Base-by-base conservation (phyloP, 2,329 filamentous ascomycete genomes). In the Neurospora sp. region DNA sequence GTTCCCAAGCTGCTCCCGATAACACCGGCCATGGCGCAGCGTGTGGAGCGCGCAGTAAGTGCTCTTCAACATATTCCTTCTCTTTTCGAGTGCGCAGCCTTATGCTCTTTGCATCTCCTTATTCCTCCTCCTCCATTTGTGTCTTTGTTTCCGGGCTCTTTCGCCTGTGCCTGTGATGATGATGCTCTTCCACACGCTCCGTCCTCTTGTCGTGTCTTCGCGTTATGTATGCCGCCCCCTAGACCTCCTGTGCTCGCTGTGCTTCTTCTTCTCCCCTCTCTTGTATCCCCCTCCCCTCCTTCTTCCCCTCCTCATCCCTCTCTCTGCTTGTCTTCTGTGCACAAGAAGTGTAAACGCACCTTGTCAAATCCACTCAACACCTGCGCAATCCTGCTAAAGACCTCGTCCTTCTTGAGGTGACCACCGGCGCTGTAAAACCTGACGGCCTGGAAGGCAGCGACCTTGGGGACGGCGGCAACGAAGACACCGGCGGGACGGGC, bases 311-410 rank as follows among this genome's bases (percentile, higher is more conserved):
- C 23, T 46, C 8, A 10, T 19, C n/a, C 38, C 37, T 6, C 67
- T 12, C 37, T 6, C 67, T 12, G 17, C 65, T 52, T 28, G 8
- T 37, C 8, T 6, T 8, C 1, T 17, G 62, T 36, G 37, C 12
- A 38, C 1, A 15, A 12, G 37, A 66, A n/a, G 67, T 41, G 66
- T 57, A 71, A 75, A 81, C 85, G 76, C 81, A 94, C 92, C 91
- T 99, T 99, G 85, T 99, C 96, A 81, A 98, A 99, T 81, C 94
- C 95, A 84, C 93, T 91, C 82, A 99, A 83, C 78, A 99, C 86
- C 71, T 75, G 73, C 76, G 78, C 77, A 71, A 77, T 75, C 36
- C 75, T 74, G 70, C 73, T 72, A 66, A 76, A 76, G 52, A 76
- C 74, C 68, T 77, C 76, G 70, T 89, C 85, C 86, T 93, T 91